Evolutionary conservation across 2,329 filamentous ascomycete species (phyloP).

Genomic region (Ceratocystis destructans): DNA sequence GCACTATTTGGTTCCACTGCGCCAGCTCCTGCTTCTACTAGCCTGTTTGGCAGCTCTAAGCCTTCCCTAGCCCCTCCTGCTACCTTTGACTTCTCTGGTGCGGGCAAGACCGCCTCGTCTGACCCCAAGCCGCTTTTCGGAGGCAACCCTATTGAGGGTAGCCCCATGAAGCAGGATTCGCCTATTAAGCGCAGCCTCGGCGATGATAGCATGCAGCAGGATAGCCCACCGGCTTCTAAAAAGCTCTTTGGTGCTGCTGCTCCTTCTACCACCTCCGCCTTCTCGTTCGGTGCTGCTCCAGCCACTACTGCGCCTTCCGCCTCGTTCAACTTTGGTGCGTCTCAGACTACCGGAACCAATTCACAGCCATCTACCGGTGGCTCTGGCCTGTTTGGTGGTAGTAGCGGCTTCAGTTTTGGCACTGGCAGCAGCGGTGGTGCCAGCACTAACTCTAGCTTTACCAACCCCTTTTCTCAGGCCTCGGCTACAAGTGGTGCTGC

Average conservation of each 20-base stretch:
- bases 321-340: constrained; percentile 31
- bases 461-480: constrained; percentile 28
- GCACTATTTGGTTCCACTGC: constrained; percentile 12
- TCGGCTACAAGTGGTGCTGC: constrained; percentile 10
- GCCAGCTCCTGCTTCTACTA: constrained; percentile 19
- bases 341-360: constrained; percentile 15
- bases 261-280: constrained; percentile 20
- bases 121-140: constrained; percentile 29
- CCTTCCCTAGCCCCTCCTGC: constrained; percentile 14
- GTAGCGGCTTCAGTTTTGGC: constrained; percentile 22
- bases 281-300: constrained; percentile 26
- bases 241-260: constrained; percentile 19
- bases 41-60: constrained; percentile 25
- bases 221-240: constrained; percentile 21
- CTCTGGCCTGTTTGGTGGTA: constrained; percentile 26
- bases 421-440: constrained; percentile 17
- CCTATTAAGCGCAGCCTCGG: constrained; percentile 14
- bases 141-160: constrained; percentile 28
- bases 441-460: constrained; percentile 25
- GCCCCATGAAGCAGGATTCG: constrained; percentile 32
- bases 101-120: constrained; percentile 11
- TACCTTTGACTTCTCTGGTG: constrained; percentile 12
- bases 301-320: constrained; percentile 21
- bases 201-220: constrained; percentile 17
- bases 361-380: constrained; percentile 17